Conservation (phyloP, 352 stramenopile species). For the Phytopythium montanum region DNA sequence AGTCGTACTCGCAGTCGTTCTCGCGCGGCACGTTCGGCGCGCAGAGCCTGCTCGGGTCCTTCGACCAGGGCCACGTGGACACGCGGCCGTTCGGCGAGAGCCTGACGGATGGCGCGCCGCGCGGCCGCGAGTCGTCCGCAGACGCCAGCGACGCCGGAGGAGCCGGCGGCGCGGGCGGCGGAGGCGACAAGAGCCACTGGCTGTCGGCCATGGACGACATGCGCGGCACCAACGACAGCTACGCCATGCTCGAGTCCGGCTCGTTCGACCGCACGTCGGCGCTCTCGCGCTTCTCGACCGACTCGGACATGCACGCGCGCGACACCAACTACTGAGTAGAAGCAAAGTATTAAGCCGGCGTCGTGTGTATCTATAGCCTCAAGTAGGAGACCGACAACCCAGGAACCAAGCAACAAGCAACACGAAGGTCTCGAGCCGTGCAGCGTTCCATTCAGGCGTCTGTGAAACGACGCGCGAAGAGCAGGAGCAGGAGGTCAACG, state of each 20-base stretch:
- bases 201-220: constrained; percentile 66
- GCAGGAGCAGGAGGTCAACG: background rate
- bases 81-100: constrained; percentile 14
- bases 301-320: constrained; percentile 47
- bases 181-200: constrained; percentile 52
- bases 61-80: constrained; percentile 33
- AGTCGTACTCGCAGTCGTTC: constrained; percentile 43
- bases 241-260: constrained; percentile 78
- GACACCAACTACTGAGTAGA: constrained; percentile 6
- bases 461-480: background rate
- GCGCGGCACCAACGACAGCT: constrained; percentile 80
- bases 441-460: too few relatives aligned
- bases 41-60: constrained; percentile 50
- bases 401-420: too few relatives aligned
- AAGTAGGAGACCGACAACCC: background rate
- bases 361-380: constrained; percentile 3
- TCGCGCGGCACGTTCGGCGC: constrained; percentile 44
- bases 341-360: background rate
- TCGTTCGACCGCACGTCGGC: constrained; percentile 68
- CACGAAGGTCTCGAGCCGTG: too few relatives aligned
- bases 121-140: constrained; percentile 18
- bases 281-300: constrained; percentile 70
- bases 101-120: constrained; percentile 15
- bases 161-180: constrained; percentile 10
- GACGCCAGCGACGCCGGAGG: constrained; percentile 12